Evolutionary conservation across 2,329 filamentous ascomycete species (phyloP).

Genomic region (Hypomyces perniciosus): DNA sequence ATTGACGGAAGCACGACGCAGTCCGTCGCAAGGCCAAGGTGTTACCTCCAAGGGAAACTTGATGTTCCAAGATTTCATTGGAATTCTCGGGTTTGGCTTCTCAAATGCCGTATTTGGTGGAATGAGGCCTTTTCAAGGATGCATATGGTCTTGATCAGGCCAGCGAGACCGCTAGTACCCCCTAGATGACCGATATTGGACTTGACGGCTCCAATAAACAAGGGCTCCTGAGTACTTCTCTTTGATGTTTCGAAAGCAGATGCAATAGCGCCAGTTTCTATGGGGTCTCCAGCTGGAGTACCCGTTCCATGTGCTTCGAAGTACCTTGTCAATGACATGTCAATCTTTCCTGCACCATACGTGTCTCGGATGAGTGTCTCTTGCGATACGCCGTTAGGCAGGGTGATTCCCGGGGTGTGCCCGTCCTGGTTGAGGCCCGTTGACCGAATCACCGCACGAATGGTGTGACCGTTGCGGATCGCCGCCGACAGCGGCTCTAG

Average conservation of each 20-base stretch:
- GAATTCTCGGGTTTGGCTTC: slow-evolving; percentile 25
- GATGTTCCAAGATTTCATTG: slow-evolving; percentile 20
- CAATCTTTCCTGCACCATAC: not conserved
- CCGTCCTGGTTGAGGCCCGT: slow-evolving; percentile 4
- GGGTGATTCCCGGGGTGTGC: not conserved
- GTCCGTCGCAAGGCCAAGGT: slow-evolving; percentile 9
- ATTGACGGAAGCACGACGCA: slow-evolving; percentile 16
- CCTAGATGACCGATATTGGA: slow-evolving; percentile 18
- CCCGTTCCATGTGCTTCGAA: slow-evolving; percentile 3
- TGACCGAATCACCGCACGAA: not conserved
- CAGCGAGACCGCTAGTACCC: slow-evolving; percentile 23
- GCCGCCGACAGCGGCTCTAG: not conserved
- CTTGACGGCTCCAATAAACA: slow-evolving; percentile 9
- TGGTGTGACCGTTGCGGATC: not conserved
- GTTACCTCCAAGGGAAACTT: slow-evolving; percentile 14
- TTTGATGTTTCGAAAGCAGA: slow-evolving; percentile 19
- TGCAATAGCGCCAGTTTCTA: slow-evolving; percentile 39
- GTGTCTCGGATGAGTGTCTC: slow-evolving; percentile 1
- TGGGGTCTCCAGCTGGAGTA: slow-evolving; percentile 15
- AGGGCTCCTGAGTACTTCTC: not conserved
- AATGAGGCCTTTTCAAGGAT: slow-evolving; percentile 27
- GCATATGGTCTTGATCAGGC: slow-evolving; percentile 24
- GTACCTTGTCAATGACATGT: not conserved
- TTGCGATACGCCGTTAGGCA: not conserved
- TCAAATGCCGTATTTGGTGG: slow-evolving; percentile 26